Base-by-base conservation (phyloP, 2,329 filamentous ascomycete genomes). In the Chaetoscypha palmicola region DNA sequence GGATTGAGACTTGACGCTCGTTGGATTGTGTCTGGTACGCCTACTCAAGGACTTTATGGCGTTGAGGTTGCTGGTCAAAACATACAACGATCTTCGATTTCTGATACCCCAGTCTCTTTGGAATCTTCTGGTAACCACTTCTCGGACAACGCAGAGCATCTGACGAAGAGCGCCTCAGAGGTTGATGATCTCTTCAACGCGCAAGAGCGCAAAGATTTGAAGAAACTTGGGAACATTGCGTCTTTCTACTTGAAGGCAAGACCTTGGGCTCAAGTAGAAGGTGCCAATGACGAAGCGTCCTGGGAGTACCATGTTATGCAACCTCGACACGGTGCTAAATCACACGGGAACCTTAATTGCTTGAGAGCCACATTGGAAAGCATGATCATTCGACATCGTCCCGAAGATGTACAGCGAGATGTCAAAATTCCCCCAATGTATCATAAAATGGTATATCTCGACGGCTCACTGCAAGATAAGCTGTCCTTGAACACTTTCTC, bases 21-120 rank as follows among this genome's bases (percentile, higher is more conserved):
- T 8, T 96, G 91, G 91, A 79, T 94, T 3, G 83, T 95, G 1
- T 94, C 86, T 1, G 91, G 91, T 44, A 97, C 91, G 0, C 91
- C 91, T 2, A 88, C 89, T 1, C 82, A 81, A 49, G 86, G 89
- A 8, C 68, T 96, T 0, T 86, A 88, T 44, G 88, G 90, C 0
- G 74, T 88, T 0, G 79, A 87, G 49, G n/a, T n/a, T n/a, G n/a
- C n/a, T n/a, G n/a, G n/a, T n/a, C n/a, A n/a, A n/a, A n/a, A n/a
- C n/a, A 46, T 51, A n/a, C 35, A 49, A 14, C 42, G 8, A 12
- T 45, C 45, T 11, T 50, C 45, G 9, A 36, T 2, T 20, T 22
- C 37, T 8, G 21, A 11, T 2, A 45, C 37, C 4, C 41, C 50
- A 16, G n/a, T n/a, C n/a, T n/a, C n/a, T n/a, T n/a, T n/a, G n/a